Evolutionary conservation across 257 asterid genomes (phyloP), one percentile per base, ranked within the genome.

Genomic region (Rubia yunnanensis): DNA sequence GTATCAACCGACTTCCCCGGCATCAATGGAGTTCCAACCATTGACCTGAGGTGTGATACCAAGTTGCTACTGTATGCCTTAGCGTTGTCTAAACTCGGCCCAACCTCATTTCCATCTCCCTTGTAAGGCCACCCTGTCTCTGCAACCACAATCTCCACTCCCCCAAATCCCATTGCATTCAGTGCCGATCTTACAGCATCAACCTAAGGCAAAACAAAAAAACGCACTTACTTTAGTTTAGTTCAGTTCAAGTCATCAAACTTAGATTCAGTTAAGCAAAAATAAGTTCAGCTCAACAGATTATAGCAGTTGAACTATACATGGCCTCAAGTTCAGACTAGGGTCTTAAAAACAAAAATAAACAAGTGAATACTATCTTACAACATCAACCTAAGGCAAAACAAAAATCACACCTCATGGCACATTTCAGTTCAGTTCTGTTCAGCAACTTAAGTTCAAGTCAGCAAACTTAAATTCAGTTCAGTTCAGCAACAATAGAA

Each of bases 101-200:
- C 96, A 35, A 79, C 82, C 69, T 88, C 91, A 36, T 76, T 65
- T 76, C 54, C 54, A 22, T 85, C 96, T 31, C 96, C 96, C 76
- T 79, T 84, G 79, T 82, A 84, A 23, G 96, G 96, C 96, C 96
- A 88, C 32, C 96, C 94, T 0, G 94, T 88, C 71, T 88, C 96
- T 0, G 94, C 94, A 38, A 88, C 80, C 50, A 80, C 84, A 22
- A 88, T 83, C 75, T 85, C 96, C 20, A 88, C 91, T 3, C 78
- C 86, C 68, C 70, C 72, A 78, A 80, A 85, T 2, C 88, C 95
- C 75, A 85, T 70, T 0, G 70, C 76, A 10, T 85, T 78, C 24
- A 88, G 35, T 10, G 94, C 91, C 23, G 85, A 72, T 70, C 88
- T 78, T 8, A 88, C 75, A 9, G 91, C 87, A 79, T 88, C 95